A percentile compares a stretch with the other conserved stretches of the same genome.
These are phyloP conservation scores for Rachicladosporium sp. DNA, from an alignment of 2,329 filamentous ascomycete species.

Conservation along the genomic window DNA sequence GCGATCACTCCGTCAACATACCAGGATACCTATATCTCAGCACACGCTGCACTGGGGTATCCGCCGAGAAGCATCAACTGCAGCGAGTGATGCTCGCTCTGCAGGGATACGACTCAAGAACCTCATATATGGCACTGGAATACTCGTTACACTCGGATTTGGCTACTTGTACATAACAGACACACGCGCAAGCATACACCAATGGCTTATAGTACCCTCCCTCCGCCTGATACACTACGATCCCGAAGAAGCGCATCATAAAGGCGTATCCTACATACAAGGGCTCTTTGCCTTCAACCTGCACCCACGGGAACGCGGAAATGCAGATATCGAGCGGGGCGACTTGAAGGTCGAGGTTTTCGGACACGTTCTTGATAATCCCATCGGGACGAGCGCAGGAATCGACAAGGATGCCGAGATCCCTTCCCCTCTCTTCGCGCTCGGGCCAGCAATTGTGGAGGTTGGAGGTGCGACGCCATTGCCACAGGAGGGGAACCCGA, in stretches of 20 bases:
- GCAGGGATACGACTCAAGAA: slow-evolving; percentile 36
- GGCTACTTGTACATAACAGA: slow-evolving; percentile 42
- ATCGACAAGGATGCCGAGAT: slow-evolving; percentile 92
- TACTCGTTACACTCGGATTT: slow-evolving; percentile 35
- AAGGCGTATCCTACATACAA: slow-evolving; percentile 59
- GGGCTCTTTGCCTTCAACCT: slow-evolving; percentile 62
- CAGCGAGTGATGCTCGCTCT: slow-evolving; percentile 25
- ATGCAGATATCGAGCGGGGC: slow-evolving; percentile 38
- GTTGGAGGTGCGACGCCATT: slow-evolving; percentile 80
- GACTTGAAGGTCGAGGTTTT: slow-evolving; percentile 56
- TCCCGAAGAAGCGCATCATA: slow-evolving; percentile 85
- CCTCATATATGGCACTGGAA: slow-evolving; percentile 40
- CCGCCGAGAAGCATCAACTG: slow-evolving; percentile 3
- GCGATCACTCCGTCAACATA: no score
- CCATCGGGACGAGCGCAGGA: slow-evolving; percentile 87
- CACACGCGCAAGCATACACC: slow-evolving; percentile 41
- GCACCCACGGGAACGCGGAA: slow-evolving; percentile 70
- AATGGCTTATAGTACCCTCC: slow-evolving; percentile 45
- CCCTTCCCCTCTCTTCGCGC: slow-evolving; percentile 67
- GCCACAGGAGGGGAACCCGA: slow-evolving; percentile 80
- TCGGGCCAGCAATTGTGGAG: slow-evolving; percentile 80
- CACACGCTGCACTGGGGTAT: no score
- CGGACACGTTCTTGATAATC: slow-evolving; percentile 65
- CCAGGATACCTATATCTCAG: no score
- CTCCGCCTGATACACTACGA: slow-evolving; percentile 58